Base-by-base conservation (phyloP, 371 early-diverging fungal species). In the Apophysomyces sp. region DNA sequence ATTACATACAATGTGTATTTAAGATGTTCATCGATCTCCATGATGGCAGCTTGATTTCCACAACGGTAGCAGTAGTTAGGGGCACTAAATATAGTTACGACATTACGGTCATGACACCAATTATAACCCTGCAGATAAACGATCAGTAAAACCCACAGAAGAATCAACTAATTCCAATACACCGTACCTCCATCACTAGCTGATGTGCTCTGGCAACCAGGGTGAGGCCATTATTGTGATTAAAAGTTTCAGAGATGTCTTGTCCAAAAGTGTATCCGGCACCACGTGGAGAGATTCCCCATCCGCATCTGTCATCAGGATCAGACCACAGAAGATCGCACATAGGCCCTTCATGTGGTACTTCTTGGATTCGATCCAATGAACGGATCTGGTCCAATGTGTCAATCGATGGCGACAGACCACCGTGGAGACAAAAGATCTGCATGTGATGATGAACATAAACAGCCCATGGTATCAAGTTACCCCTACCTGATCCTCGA, bases 1-100 rank as follows among this genome's bases (percentile, higher is more conserved):
- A 11, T 39, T n/a, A 81, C 89, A 74, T 84, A 94, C 92, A 94
- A 93, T 59, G 92, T 89, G 81, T 97, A 94, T 86, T 98, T 92
- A 59, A 93, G 81, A 57, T 88, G 85, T 73, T 98, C 97, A 68
- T 95, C 92, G 65, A 99, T 90, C 67, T 92, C 87, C 93, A 99
- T 90, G 58, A 99, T 95, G 27, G 96, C 92, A 24, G 99, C 99
- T 40, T 98, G 94, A 76, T 99, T 99, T 26, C 99, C 99, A 69
- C 99, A 99, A 56, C 99, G 90, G 77, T 99, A 99, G 80, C 99
- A 99, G 77, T 99, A 99, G 80, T 97, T 99, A 24, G 99, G 99
- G 26, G 99, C 99, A 80, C 93, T 93, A 74, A 99, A 99, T 58
- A 99, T 97, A 27, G 99, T 99, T 4, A 99, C 99, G 8, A 98